phyloP scores from a whole-genome alignment of 1,284 basidiomycete species.

The Naganishia cerealis region DNA sequence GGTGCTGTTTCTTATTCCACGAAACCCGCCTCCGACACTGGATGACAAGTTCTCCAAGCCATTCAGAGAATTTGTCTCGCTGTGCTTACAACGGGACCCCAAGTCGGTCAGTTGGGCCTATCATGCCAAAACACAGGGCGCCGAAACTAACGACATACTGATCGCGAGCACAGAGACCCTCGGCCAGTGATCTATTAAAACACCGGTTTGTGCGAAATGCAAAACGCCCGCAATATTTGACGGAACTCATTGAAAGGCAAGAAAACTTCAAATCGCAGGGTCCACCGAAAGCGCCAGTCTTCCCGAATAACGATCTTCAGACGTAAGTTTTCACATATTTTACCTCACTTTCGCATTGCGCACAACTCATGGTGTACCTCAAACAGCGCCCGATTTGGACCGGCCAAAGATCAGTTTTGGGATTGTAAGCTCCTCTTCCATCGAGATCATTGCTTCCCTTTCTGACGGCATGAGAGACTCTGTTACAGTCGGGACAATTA shows the following conservation, averaged over 20 bases:
- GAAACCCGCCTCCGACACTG: constrained; percentile 88
- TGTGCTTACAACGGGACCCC: constrained; percentile 91
- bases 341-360: constrained; percentile 7
- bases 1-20: constrained; percentile 96
- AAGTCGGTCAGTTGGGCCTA: constrained; percentile 65
- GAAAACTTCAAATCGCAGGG: constrained; percentile 85
- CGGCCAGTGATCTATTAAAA: constrained; percentile 89
- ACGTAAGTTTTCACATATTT: constrained; percentile 56
- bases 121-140: constrained; percentile 6
- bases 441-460: neutral
- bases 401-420: constrained; percentile 86
- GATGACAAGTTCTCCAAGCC: constrained; percentile 81
- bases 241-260: constrained; percentile 90
- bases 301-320: constrained; percentile 58
- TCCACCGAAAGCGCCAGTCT: constrained; percentile 5
- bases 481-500: constrained; percentile 49
- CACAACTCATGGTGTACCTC: constrained; percentile 4
- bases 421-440: constrained; percentile 66
- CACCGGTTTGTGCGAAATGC: constrained; percentile 94
- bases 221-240: constrained; percentile 88
- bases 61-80: constrained; percentile 90
- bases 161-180: constrained; percentile 67
- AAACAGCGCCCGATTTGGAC: constrained; percentile 40
- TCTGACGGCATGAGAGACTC: neutral
- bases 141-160: constrained; percentile 19